These are phyloP conservation scores for Brachypodium distachyon DNA, from an alignment of 202 grass and related monocot genomes.

Conservation along the genomic window DNA sequence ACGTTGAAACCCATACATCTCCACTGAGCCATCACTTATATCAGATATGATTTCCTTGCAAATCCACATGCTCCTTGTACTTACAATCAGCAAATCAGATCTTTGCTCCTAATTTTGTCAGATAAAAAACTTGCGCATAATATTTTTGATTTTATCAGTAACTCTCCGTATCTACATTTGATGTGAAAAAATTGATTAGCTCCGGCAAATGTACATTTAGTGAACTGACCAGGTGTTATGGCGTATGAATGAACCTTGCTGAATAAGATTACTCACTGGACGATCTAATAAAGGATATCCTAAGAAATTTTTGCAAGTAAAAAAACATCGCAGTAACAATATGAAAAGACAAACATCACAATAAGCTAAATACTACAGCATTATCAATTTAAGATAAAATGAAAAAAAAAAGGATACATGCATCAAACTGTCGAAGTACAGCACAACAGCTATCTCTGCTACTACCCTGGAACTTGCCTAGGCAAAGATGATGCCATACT, in stretches of 20 bases:
- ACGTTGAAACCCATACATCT: neutral
- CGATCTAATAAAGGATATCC: neutral
- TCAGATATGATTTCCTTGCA: neutral
- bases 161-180: neutral
- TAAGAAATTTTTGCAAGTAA: neutral
- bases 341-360: neutral
- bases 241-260: neutral
- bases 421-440: neutral
- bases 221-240: neutral
- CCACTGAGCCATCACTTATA: neutral
- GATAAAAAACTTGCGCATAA: neutral
- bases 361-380: neutral
- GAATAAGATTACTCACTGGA: neutral
- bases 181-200: neutral
- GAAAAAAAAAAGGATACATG: neutral
- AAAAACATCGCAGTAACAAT: neutral
- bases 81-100: no score
- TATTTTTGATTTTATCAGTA: neutral
- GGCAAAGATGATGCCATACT: constrained; percentile 79
- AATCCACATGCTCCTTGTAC: neutral
- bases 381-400: neutral
- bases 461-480: constrained; percentile 27
- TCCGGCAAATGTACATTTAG: neutral
- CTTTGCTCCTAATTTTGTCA: neutral
- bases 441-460: neutral